These are phyloP conservation scores for Sugiyamaella chiloensis DNA, from an alignment of 805 yeast species.

Conservation along the genomic window DNA sequence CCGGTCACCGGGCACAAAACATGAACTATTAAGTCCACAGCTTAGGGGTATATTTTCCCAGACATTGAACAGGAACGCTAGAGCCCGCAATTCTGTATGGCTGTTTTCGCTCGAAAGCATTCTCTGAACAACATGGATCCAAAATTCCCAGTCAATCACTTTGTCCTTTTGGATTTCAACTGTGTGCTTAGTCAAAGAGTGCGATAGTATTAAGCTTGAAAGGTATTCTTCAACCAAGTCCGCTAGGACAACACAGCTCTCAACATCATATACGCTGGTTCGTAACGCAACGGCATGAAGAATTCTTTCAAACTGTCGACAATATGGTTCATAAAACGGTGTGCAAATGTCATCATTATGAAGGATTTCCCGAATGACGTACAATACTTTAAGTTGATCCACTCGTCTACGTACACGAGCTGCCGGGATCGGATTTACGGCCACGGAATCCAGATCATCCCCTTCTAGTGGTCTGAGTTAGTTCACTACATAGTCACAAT, in stretches of 20 bases:
- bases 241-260: conserved; percentile 37
- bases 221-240: conserved; percentile 41
- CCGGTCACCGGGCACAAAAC: conserved; percentile 5
- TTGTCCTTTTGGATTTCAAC: conserved; percentile 25
- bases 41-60: conserved; percentile 58
- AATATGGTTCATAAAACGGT: conserved; percentile 32
- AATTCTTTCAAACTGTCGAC: conserved; percentile 36
- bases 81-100: conserved; percentile 57
- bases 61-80: conserved; percentile 65
- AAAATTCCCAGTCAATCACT: conserved; percentile 67
- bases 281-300: conserved; percentile 35
- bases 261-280: conserved; percentile 35
- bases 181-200: conserved; percentile 26
- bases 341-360: conserved; percentile 34
- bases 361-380: conserved; percentile 37
- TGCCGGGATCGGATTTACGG: conserved; percentile 25
- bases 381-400: conserved; percentile 34
- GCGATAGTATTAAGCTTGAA: conserved; percentile 31
- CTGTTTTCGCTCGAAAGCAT: conserved; percentile 64
- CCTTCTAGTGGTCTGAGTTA: neutral
- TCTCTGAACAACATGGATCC: conserved; percentile 58
- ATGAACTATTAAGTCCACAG: conserved; percentile 1
- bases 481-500: too few relatives aligned
- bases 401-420: conserved; percentile 27
- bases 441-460: conserved; percentile 17